Conservation (phyloP, 1,284 basidiomycete genomes). For the Grifola frondosa region DNA sequence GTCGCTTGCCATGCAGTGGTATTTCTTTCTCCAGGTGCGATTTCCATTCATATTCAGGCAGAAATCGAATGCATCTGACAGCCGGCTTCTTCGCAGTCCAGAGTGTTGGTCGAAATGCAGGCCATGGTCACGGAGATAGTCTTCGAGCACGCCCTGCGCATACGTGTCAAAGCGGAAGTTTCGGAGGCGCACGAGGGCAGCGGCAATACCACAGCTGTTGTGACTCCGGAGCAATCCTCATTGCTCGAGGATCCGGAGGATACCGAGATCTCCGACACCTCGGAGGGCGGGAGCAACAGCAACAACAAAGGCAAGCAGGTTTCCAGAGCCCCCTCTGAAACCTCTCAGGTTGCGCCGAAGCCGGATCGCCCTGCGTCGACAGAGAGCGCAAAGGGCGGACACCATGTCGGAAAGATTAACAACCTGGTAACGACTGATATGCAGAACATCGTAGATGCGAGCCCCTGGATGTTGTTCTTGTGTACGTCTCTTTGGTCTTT, state of each 20-base stretch:
- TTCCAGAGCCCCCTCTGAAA: conserved; percentile 7
- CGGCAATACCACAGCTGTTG: conserved; percentile 15
- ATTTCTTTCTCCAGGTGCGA: conserved; percentile 46
- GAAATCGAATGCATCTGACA: not conserved
- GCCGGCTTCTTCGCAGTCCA: conserved; percentile 22
- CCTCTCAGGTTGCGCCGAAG: too few relatives aligned
- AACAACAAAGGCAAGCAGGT: conserved; percentile 21
- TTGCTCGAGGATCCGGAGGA: conserved; percentile 12
- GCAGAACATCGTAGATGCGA: conserved; percentile 32
- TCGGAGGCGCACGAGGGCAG: conserved; percentile 2
- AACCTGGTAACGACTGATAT: conserved; percentile 38
- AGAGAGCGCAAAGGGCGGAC: conserved; percentile 31
- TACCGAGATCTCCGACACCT: conserved; percentile 5
- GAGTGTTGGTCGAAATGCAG: conserved; percentile 42
- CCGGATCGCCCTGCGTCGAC: conserved; percentile 7
- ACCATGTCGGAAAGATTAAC: conserved; percentile 51
- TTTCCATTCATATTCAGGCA: conserved; percentile 2
- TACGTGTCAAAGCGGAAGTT: conserved; percentile 45
- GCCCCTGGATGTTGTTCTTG: conserved; percentile 19
- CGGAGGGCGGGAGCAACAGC: conserved; percentile 12
- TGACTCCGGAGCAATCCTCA: conserved; percentile 30
- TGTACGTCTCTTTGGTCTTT: not conserved
- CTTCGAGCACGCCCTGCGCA: conserved; percentile 56
- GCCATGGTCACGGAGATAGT: conserved; percentile 56
- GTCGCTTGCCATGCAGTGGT: conserved; percentile 45